Conservation (phyloP, 129 eudicot genomes). For the Lactuca saligna region DNA sequence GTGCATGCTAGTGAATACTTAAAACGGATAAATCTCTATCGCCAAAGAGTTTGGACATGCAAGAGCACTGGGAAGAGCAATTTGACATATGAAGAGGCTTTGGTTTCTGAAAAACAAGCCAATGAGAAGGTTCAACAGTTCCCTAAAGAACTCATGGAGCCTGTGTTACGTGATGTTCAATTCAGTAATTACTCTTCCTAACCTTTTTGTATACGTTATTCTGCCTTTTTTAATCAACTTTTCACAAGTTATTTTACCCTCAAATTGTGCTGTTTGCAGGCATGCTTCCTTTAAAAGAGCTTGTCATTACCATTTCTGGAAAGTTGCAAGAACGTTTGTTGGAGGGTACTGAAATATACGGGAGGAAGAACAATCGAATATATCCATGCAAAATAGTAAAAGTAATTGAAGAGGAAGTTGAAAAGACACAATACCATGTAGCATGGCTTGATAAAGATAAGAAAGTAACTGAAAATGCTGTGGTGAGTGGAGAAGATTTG, state of each 20-base stretch:
- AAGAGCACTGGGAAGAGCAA: slow-evolving; percentile 78
- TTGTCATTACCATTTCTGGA: slow-evolving; percentile 54
- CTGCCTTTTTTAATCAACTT: slow-evolving; percentile 1
- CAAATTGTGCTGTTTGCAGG: slow-evolving; percentile 46
- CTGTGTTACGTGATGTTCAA: slow-evolving; percentile 81
- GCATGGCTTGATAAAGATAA: slow-evolving; percentile 83
- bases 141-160: slow-evolving; percentile 65
- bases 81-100: slow-evolving; percentile 92
- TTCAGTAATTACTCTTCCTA: slow-evolving; percentile 52
- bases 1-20: slow-evolving; percentile 60
- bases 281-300: slow-evolving; percentile 75
- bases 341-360: slow-evolving; percentile 76
- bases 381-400: slow-evolving; percentile 74
- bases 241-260: neutral
- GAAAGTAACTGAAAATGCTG: slow-evolving; percentile 64
- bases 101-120: slow-evolving; percentile 74
- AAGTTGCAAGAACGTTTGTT: slow-evolving; percentile 57
- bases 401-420: slow-evolving; percentile 57
- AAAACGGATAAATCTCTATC: slow-evolving; percentile 74
- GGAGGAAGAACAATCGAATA: slow-evolving; percentile 64
- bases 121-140: slow-evolving; percentile 71
- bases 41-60: slow-evolving; percentile 85
- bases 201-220: neutral
- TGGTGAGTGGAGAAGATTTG: slow-evolving; percentile 68
- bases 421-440: slow-evolving; percentile 65